phyloP scores from a whole-genome alignment of 305 asterid genomes.

The Rubia balearica region DNA sequence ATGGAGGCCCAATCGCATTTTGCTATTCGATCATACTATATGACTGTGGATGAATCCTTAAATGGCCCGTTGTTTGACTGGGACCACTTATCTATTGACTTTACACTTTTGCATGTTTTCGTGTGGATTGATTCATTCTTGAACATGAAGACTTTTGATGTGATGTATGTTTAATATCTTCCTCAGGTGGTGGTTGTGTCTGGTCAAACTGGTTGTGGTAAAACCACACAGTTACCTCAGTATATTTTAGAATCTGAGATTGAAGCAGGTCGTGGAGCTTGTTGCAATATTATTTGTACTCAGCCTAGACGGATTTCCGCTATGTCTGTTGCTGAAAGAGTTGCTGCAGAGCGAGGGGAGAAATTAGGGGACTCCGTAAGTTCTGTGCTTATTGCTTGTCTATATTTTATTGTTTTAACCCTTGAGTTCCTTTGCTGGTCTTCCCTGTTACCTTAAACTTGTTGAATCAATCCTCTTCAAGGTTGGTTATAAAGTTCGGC shows the following conservation, averaged over 20 bases:
- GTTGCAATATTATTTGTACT: slow-evolving; percentile 85
- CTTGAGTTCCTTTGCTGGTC: slow-evolving; percentile 13
- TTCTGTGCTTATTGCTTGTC: slow-evolving; percentile 24
- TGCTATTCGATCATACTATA: neutral
- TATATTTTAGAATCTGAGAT: slow-evolving; percentile 80
- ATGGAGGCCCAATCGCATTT: neutral
- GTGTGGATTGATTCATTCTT: neutral
- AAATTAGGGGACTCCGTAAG: slow-evolving; percentile 82
- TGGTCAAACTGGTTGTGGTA: slow-evolving; percentile 95
- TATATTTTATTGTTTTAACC: slow-evolving; percentile 9
- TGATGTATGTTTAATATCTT: slow-evolving; percentile 21
- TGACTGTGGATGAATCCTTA: neutral
- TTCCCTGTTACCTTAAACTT: slow-evolving; percentile 7
- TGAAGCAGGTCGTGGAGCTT: slow-evolving; percentile 69
- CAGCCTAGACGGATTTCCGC: slow-evolving; percentile 96
- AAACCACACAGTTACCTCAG: slow-evolving; percentile 92
- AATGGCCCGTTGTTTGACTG: neutral
- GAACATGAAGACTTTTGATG: neutral
- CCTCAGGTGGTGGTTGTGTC: slow-evolving; percentile 83
- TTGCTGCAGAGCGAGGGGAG: slow-evolving; percentile 95
- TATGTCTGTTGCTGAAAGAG: slow-evolving; percentile 86
- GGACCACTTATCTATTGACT: neutral
- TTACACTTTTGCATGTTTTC: neutral
- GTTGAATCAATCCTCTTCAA: slow-evolving; percentile 22
- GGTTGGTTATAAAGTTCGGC: slow-evolving; percentile 96